Evolutionary conservation across 2,329 filamentous ascomycete genomes (phyloP), one percentile per base, ranked within the genome.

Genomic region (Diaporthe citrichinensis): DNA sequence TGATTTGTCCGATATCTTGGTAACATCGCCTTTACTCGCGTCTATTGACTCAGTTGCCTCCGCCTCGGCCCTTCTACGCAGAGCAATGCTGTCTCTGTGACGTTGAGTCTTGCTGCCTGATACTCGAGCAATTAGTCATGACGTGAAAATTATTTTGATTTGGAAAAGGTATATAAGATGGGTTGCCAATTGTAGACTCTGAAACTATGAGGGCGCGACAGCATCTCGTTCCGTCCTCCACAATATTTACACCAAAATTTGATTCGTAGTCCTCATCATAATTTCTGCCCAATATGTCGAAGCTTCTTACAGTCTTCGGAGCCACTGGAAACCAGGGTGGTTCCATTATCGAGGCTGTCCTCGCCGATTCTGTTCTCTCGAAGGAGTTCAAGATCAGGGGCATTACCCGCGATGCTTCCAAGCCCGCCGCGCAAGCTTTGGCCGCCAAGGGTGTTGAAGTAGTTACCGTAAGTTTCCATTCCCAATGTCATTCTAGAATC

Each of bases 321-420:
- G 86, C 86, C 71, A 88, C 87, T 3, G 87, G 87, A 74, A 84
- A 85, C 76, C 88, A 90, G 79, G 88, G 88, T 57, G 85, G 85
- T 49, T 87, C 87, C 41, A 86, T 89, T 41, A 82, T 88, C 73
- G 76, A 80, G 4, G 81, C 83, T 71, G 83, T 89, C 76, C 86
- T 90, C 76, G 83, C 82, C 72, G 86, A 90, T 81, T 79, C 87
- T 3, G 80, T 78, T n/a, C 83, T 88, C 23, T 85, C 84, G 51
- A 82, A 84, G 41, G 81, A 85, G 61, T 89, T 85, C 82, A 83
- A 81, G 36, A 82, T 90, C 61, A 85, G 87, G 2, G 88, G 83
- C 61, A 81, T 90, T 74, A 89, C 87, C 4, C 85, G 88, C n/a
- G 84, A 88, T 79, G 78, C 81, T 1, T 81, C 80, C 36, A 87